Evolutionary conservation across 371 early-diverging fungal species (phyloP), one percentile per base, ranked within the genome.

Genomic region (Zopfochytrium polystomum): DNA sequence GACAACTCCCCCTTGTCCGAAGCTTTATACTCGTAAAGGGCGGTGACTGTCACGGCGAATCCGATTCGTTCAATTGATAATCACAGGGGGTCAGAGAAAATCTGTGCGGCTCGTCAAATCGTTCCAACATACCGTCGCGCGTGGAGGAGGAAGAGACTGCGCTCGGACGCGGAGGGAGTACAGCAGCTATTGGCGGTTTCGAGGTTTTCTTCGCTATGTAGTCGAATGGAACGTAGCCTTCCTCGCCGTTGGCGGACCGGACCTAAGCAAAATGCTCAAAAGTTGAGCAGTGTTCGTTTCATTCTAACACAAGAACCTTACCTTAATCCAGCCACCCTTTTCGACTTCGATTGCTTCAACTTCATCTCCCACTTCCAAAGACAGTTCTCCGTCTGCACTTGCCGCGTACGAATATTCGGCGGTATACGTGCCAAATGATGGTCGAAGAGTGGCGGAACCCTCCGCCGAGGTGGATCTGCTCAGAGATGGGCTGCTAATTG

Each of bases 241-340:
- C 64, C 18, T 70, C 67, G 5, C 77, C 78, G 33, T 55, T 52
- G 64, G 68, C 46, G 63, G 44, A 13, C 3, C 23, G 25, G 26
- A 71, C 58, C 60, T 55, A 23, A n/a, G 58, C 29, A 44, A 50
- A 26, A 15, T 11, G 5, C 43, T 18, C n/a, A n/a, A n/a, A n/a
- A n/a, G n/a, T n/a, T n/a, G 5, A 6, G 35, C 56, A 9, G 23
- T 30, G 22, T 11, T 2, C 20, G 42, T 11, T n/a, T 18, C 22
- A n/a, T 26, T 15, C 15, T 13, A 33, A 7, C n/a, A 13, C 15
- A 20, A 9, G 31, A 6, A 13, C 32, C 38, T 38, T 59, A 86
- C 90, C 57, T 84, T 84, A 22, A 88, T 79, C 93, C 93, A 92
- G 2, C 92, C 93, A 62, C 90, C 92, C 44, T 86, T 87, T 48